phyloP scores from a whole-genome alignment of 2,329 filamentous ascomycete genomes.

The Aspergillus brasiliensis region DNA sequence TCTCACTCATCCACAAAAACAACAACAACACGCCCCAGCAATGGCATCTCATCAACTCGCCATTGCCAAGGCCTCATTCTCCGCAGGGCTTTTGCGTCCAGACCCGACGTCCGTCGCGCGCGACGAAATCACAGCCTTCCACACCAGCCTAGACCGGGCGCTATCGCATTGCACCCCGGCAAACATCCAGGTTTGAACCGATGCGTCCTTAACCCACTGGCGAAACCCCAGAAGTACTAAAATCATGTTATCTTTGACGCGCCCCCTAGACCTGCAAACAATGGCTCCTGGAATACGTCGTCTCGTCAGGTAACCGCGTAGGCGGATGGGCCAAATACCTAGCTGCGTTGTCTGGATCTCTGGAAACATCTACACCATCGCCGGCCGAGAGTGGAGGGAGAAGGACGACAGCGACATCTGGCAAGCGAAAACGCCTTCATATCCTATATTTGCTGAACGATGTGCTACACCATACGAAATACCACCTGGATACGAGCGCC shows the following conservation, averaged over 20 bases:
- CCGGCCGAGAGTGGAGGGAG: slow-evolving; percentile 27
- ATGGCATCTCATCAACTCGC: slow-evolving; percentile 72
- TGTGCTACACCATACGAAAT: slow-evolving; percentile 69
- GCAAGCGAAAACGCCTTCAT: slow-evolving; percentile 71
- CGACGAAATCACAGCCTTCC: slow-evolving; percentile 70
- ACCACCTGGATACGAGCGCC: slow-evolving; percentile 48
- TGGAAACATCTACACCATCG: slow-evolving; percentile 32
- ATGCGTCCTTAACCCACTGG: slow-evolving; percentile 31
- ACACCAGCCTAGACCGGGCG: slow-evolving; percentile 65
- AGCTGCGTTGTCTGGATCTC: slow-evolving; percentile 66
- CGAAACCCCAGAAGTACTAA: slow-evolving; percentile 38
- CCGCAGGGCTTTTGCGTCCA: slow-evolving; percentile 70
- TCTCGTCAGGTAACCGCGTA: slow-evolving; percentile 66
- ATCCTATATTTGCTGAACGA: slow-evolving; percentile 79
- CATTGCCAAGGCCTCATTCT: slow-evolving; percentile 78
- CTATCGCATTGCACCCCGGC: slow-evolving; percentile 71
- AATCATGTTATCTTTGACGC: slow-evolving; percentile 21
- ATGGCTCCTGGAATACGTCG: slow-evolving; percentile 76
- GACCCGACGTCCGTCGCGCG: slow-evolving; percentile 71
- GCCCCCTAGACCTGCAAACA: slow-evolving; percentile 75
- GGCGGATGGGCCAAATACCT: slow-evolving; percentile 75
- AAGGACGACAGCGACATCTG: slow-evolving; percentile 46
- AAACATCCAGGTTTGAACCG: slow-evolving; percentile 83
- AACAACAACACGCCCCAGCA: slow-evolving; percentile 4
- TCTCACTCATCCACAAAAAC: background rate